A percentile compares a stretch with the other conserved stretches of the same genome.
These are phyloP conservation scores for Senna tora DNA, from an alignment of 306 rosid genomes.

Conservation along the genomic window DNA sequence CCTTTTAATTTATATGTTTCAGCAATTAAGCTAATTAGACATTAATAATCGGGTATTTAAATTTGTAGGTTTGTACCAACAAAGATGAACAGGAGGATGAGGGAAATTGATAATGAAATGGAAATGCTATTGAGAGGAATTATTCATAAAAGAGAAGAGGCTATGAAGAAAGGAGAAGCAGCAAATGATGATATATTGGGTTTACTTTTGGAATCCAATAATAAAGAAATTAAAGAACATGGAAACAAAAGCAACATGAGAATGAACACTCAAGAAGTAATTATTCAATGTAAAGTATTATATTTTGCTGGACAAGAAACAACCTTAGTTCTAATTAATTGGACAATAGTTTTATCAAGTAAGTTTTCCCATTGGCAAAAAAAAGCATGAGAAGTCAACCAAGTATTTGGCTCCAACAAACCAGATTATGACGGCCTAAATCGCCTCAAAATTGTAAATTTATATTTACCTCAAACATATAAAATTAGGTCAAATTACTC, in stretches of 20 bases:
- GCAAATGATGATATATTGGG: conserved; percentile 29
- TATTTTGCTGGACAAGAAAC: conserved; percentile 51
- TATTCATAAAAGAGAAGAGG: conserved; percentile 29
- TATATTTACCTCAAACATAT: no score
- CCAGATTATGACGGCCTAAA: conserved; percentile 40
- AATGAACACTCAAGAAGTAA: conserved; percentile 52
- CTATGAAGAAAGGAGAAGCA: conserved; percentile 29
- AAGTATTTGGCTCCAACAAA: conserved; percentile 40
- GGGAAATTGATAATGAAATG: conserved; percentile 12
- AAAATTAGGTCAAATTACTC: no score
- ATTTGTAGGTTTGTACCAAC: conserved; percentile 39
- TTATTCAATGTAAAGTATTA: conserved; percentile 40
- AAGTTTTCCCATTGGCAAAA: conserved; percentile 39
- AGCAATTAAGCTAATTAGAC: no score
- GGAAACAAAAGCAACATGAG: conserved; percentile 44
- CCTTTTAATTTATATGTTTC: no score
- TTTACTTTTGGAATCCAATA: conserved; percentile 38
- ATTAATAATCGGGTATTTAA: no score
- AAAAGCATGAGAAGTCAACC: conserved; percentile 40
- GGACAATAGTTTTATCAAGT: conserved; percentile 44
- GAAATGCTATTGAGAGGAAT: conserved; percentile 9
- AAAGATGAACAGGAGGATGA: conserved; percentile 24
- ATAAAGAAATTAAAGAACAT: conserved; percentile 27
- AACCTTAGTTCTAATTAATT: conserved; percentile 36
- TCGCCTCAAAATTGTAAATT: no score